phyloP scores from a whole-genome alignment of 2,329 filamentous ascomycete species.

The Ophiobolus disseminans region DNA sequence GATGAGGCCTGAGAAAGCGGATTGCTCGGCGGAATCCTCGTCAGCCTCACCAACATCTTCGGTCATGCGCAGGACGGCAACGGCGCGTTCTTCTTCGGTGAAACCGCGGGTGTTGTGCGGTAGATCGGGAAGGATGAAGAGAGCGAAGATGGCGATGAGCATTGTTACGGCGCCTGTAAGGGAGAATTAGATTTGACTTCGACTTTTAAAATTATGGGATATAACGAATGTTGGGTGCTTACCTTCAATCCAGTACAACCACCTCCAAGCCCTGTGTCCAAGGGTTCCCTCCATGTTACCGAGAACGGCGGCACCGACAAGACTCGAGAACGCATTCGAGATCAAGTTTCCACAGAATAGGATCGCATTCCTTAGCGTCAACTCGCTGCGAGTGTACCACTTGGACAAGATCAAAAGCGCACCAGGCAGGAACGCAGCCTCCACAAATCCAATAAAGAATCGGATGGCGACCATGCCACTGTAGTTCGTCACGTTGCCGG shows the following conservation, averaged over 20 bases:
- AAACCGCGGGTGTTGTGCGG: slow-evolving; percentile 55
- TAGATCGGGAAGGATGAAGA: slow-evolving; percentile 43
- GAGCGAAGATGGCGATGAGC: slow-evolving; percentile 38
- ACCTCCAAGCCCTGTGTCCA: slow-evolving; percentile 50
- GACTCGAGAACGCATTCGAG: slow-evolving; percentile 54
- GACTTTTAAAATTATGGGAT: too few species aligned
- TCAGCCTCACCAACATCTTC: slow-evolving; percentile 61
- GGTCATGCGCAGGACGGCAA: slow-evolving; percentile 49
- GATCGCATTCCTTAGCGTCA: slow-evolving; percentile 49
- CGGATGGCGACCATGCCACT: slow-evolving; percentile 48
- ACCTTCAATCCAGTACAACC: slow-evolving; percentile 53
- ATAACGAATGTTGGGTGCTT: too few species aligned
- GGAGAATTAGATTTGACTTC: too few species aligned
- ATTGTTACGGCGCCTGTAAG: slow-evolving; percentile 44
- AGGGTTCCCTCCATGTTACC: slow-evolving; percentile 45
- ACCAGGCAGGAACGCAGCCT: slow-evolving; percentile 65
- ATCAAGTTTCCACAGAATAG: slow-evolving; percentile 54
- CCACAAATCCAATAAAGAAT: slow-evolving; percentile 49
- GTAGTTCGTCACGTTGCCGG: slow-evolving; percentile 42
- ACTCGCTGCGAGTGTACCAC: slow-evolving; percentile 68
- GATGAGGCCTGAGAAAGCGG: slow-evolving; percentile 60
- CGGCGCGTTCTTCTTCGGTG: slow-evolving; percentile 55
- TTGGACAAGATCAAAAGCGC: slow-evolving; percentile 69
- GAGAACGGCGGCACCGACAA: slow-evolving; percentile 53
- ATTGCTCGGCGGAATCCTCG: slow-evolving; percentile 52